Base-by-base conservation (phyloP, 225 moss, liverwort and hornwort genomes). In the Marchantia paleacea region DNA sequence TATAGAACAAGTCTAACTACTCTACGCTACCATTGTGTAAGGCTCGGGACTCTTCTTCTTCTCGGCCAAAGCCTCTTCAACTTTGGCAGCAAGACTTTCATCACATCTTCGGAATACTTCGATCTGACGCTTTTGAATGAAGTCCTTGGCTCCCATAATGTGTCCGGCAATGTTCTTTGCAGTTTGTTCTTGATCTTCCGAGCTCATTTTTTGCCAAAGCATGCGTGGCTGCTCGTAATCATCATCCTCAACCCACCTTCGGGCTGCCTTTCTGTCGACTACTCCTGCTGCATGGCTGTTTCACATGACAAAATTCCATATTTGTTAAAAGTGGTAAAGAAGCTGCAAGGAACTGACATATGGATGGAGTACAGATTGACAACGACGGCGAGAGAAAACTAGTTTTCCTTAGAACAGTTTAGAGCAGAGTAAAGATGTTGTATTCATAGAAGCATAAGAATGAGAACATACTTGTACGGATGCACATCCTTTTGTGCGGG, bases 11-110 rank as follows among this genome's bases (percentile, higher is more conserved):
- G 39, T 2, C 39, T 39, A 5, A 12, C 2, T 72, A 39, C 39
- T 39, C 79, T 84, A 96, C 18, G 96, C 96, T 10, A 96, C 88
- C 94, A 96, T 92, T 19, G 92, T 92, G 50, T 83, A 92, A 0
- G 94, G 94, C 0, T 92, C 91, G 20, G 86, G 30, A 5, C 84
- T 83, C 55, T 90, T 87, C n/a, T 83, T 87, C 82, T 96, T 91
- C 86, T 85, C 47, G 0, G 16, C 83, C 79, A 96, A 16, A 70
- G 84, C 79, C 47, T 90, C 82, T 24, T 96, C 89, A 15, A 96
- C 84, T 54, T 85, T 81, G 19, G 81, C 49, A 0, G 92, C 96
- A 9, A 96, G 76, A 6, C 55, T 31, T 5, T 83, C 64, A 26
- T 94, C 94, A 12, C 90, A 90, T 49, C 78, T 88, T 7, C 85